phyloP scores from a whole-genome alignment of 371 early-diverging fungal species.

The Basidiobolus meristosporus region DNA sequence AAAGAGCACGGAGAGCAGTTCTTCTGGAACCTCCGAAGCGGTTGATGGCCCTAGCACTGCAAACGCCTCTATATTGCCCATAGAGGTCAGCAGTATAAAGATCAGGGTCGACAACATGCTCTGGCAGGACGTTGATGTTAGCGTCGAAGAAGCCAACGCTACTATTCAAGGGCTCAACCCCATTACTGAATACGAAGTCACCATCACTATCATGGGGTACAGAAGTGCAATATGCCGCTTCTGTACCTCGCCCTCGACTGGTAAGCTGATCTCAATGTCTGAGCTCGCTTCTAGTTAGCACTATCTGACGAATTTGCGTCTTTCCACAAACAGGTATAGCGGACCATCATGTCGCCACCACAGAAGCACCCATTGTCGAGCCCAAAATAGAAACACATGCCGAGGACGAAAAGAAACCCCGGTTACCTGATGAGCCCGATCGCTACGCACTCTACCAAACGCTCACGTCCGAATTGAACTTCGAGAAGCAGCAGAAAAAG shows the following conservation, averaged over 20 bases:
- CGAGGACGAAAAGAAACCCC: not conserved
- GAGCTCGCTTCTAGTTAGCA: no score
- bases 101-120: not conserved
- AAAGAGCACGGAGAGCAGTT: not conserved
- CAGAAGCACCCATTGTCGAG: no score
- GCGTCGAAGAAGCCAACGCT: no score
- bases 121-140: not conserved
- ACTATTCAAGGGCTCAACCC: not conserved
- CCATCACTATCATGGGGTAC: not conserved
- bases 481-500: not conserved
- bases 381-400: not conserved
- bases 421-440: not conserved
- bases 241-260: no score
- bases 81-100: not conserved
- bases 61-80: not conserved
- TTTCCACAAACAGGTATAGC: no score
- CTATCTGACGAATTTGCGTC: no score
- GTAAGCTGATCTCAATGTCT: no score
- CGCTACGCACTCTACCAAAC: not conserved
- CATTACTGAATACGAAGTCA: not conserved
- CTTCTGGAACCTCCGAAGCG: not conserved
- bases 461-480: not conserved
- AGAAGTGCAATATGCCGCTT: not conserved
- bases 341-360: no score
- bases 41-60: not conserved